These are phyloP conservation scores for Pseudocercospora eumusae DNA, from an alignment of 2,329 filamentous ascomycete genomes.

Conservation along the genomic window DNA sequence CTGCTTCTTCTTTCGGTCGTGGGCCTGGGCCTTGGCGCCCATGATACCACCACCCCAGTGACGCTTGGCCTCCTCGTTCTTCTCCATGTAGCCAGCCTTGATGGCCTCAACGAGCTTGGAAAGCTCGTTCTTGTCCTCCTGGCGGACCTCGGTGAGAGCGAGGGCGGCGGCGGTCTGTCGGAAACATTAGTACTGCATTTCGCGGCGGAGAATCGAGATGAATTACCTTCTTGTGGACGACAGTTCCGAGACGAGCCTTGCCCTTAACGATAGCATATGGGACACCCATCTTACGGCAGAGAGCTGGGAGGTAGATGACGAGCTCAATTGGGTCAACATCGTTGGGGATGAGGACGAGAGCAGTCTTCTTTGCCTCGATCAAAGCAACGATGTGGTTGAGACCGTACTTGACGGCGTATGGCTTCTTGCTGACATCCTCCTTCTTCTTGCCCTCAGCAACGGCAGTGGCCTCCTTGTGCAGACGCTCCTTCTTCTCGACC, in stretches of 20 bases:
- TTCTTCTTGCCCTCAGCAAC: conserved; percentile 99
- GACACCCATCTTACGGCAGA: conserved; percentile 99
- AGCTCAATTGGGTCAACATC: conserved; percentile 99
- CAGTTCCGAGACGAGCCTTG: conserved; percentile 97
- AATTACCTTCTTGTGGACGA: conserved; percentile 97
- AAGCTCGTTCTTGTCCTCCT: conserved; percentile 97
- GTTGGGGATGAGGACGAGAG: conserved; percentile 96
- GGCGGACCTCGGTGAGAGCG: conserved; percentile 92
- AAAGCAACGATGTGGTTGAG: conserved; percentile 98
- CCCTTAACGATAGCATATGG: conserved; percentile 99
- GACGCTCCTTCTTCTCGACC: conserved; percentile 99
- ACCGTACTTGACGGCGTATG: conserved; percentile 98
- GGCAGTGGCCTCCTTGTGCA: conserved; percentile 96
- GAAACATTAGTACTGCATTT: conserved; percentile 32
- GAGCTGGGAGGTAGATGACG: conserved; percentile 96
- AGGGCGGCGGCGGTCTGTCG: conserved; percentile 92
- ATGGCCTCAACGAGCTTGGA: conserved; percentile 93
- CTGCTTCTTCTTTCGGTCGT: conserved; percentile 86
- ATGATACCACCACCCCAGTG: conserved; percentile 99
- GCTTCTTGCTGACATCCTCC: conserved; percentile 99
- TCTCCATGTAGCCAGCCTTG: conserved; percentile 97
- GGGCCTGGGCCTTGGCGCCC: conserved; percentile 85
- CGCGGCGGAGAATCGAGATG: conserved; percentile 2
- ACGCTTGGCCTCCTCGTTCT: conserved; percentile 86
- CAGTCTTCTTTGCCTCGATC: conserved; percentile 99